A percentile compares a stretch with the other conserved stretches of the same genome.
These are phyloP conservation scores for Mycena galopus DNA, from an alignment of 768 basidiomycete genomes.

Conservation along the genomic window DNA sequence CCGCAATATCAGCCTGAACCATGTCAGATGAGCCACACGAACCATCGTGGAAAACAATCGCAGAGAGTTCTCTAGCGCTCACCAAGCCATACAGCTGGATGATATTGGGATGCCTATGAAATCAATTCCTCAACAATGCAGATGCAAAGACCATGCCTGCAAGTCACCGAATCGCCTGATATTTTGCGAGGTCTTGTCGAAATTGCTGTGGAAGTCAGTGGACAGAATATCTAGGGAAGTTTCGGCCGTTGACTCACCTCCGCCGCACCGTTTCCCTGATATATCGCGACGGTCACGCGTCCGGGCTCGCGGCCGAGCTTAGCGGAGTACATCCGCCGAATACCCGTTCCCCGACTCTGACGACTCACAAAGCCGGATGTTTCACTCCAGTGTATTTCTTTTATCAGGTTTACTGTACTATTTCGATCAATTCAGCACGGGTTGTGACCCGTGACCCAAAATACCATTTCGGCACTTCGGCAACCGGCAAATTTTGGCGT, in stretches of 20 bases:
- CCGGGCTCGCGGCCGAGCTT: not conserved
- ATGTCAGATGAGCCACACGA: no score
- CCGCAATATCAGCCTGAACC: not conserved
- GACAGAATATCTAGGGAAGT: not conserved
- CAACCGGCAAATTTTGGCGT: no score
- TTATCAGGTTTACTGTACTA: not conserved
- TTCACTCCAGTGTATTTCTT: not conserved
- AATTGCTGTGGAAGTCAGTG: not conserved
- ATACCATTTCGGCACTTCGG: no score
- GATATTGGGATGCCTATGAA: not conserved
- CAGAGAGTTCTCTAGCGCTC: no score
- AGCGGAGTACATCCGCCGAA: conserved; percentile 6
- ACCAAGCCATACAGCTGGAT: no score
- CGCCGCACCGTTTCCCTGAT: not conserved
- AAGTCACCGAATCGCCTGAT: no score
- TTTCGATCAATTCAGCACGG: no score
- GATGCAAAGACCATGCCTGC: no score
- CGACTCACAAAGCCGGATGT: not conserved
- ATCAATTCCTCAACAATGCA: no score
- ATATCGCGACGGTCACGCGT: not conserved
- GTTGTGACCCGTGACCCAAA: no score
- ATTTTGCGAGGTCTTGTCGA: not conserved
- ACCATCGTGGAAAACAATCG: no score
- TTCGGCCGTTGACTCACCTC: not conserved
- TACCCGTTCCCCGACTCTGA: not conserved